Conservation (phyloP, 768 basidiomycete species). For the Galerina sulciceps region DNA sequence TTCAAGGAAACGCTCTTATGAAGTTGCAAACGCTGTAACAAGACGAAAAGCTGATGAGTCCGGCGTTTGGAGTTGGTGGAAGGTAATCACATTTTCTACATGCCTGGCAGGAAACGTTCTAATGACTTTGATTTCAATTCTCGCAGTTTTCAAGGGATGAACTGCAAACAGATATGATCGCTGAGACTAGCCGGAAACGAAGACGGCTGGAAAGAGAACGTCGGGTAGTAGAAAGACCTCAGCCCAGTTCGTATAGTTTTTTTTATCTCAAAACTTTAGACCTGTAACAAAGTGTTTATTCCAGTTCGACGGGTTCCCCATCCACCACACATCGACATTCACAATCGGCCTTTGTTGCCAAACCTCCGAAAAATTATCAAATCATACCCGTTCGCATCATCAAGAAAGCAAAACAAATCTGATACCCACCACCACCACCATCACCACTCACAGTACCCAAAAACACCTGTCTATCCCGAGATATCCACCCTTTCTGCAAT, state of each 20-base stretch:
- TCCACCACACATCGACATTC: conserved; percentile 43
- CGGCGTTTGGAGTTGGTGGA: conserved; percentile 91
- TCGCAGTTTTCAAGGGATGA: conserved; percentile 74
- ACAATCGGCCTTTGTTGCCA: conserved; percentile 51
- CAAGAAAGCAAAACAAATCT: conserved; percentile 30
- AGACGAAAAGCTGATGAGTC: conserved; percentile 73
- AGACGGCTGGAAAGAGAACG: conserved; percentile 86
- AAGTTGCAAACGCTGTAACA: conserved; percentile 63
- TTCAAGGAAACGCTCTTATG: conserved; percentile 70
- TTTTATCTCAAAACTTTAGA: neutral
- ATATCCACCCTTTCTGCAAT: conserved; percentile 47
- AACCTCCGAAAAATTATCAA: conserved; percentile 72
- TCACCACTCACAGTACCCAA: conserved; percentile 24
- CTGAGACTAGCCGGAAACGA: conserved; percentile 87
- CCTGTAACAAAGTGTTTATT: neutral
- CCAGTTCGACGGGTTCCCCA: conserved; percentile 64
- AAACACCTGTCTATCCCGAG: conserved; percentile 46
- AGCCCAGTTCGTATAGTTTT: conserved; percentile 56
- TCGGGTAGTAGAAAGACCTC: conserved; percentile 75
- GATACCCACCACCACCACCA: conserved; percentile 22
- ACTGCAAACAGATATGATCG: conserved; percentile 85
- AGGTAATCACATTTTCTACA: conserved; percentile 45
- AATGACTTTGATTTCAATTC: conserved; percentile 1
- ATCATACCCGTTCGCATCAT: conserved; percentile 51
- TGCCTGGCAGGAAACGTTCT: neutral